Percentiles rank a stretch among this genome's conserved stretches.
phyloP scores from a whole-genome alignment of 768 basidiomycete genomes.

The Tricholoma hemisulphureum region DNA sequence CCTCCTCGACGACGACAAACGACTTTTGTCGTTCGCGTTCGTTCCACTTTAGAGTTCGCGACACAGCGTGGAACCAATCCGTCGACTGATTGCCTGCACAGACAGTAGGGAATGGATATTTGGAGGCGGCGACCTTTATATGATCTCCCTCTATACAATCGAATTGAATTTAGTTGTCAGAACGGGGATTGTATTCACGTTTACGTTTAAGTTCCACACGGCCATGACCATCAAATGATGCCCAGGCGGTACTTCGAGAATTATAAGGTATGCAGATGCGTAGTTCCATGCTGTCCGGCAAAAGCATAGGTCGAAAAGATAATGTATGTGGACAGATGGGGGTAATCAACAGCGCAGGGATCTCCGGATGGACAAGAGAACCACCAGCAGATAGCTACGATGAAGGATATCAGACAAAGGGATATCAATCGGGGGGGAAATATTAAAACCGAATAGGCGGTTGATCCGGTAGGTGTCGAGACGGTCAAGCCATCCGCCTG shows the following conservation, averaged over 20 bases:
- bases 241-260: slow-evolving; percentile 97
- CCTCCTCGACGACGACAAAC: slow-evolving; percentile 96
- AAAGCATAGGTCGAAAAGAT: slow-evolving; percentile 97
- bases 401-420: slow-evolving; percentile 3
- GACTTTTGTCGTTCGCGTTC: slow-evolving; percentile 98
- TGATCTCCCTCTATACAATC: slow-evolving; percentile 87
- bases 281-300: slow-evolving; percentile 98
- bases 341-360: slow-evolving; percentile 93
- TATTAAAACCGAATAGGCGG: slow-evolving; percentile 90
- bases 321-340: slow-evolving; percentile 98
- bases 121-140: slow-evolving; percentile 96
- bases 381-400: slow-evolving; percentile 88
- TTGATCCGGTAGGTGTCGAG: slow-evolving; percentile 96
- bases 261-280: slow-evolving; percentile 99
- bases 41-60: slow-evolving; percentile 97
- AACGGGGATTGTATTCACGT: slow-evolving; percentile 28
- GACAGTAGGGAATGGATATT: slow-evolving; percentile 97
- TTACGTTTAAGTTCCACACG: slow-evolving; percentile 92
- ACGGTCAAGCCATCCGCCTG: slow-evolving; percentile 97
- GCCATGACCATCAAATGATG: slow-evolving; percentile 95
- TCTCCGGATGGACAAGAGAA: slow-evolving; percentile 96
- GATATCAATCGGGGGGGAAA: slow-evolving; percentile 8
- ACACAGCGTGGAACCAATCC: slow-evolving; percentile 98
- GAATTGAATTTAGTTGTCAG: slow-evolving; percentile 9
- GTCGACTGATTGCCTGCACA: slow-evolving; percentile 97